A percentile compares a stretch with the other conserved stretches of the same genome.
Evolutionary conservation across 2,329 filamentous ascomycete species (phyloP).

Genomic region (Graphilbum fragrans): DNA sequence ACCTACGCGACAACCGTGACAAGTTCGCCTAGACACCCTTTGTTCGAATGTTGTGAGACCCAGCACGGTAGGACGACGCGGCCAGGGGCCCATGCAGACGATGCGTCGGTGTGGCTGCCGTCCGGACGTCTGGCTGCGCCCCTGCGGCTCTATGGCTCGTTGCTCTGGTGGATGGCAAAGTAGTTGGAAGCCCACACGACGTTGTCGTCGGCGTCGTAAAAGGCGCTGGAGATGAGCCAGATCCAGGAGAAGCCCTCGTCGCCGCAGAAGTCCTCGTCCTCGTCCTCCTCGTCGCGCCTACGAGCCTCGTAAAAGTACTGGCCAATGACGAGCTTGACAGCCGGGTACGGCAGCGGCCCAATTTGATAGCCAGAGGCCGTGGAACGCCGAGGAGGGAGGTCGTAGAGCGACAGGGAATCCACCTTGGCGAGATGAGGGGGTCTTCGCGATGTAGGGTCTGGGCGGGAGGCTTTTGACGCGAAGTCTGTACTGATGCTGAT

Average conservation of each 20-base stretch:
- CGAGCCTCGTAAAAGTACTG: slow-evolving; percentile 23
- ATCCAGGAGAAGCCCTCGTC: slow-evolving; percentile 23
- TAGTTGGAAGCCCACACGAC: slow-evolving; percentile 34
- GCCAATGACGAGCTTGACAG: slow-evolving; percentile 31
- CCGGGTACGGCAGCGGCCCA: slow-evolving; percentile 26
- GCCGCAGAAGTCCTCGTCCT: slow-evolving; percentile 4
- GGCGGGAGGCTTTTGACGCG: too few species aligned
- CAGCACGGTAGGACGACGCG: too few species aligned
- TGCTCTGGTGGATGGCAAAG: slow-evolving; percentile 16
- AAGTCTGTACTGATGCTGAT: too few species aligned
- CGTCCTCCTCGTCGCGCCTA: not conserved
- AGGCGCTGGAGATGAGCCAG: slow-evolving; percentile 33
- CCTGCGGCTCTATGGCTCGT: not conserved
- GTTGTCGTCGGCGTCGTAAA: slow-evolving; percentile 28
- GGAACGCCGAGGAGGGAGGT: not conserved
- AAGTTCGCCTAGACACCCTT: too few species aligned
- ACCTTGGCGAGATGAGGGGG: not conserved
- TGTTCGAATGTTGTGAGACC: too few species aligned
- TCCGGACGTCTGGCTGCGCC: too few species aligned
- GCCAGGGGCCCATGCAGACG: too few species aligned
- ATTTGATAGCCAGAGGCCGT: not conserved
- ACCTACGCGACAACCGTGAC: too few species aligned
- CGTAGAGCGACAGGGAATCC: not conserved
- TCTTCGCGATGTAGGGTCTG: not conserved
- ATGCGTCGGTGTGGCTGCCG: too few species aligned